Evolutionary conservation across 306 rosid genomes (phyloP).

Genomic region (Cucumis melo): DNA sequence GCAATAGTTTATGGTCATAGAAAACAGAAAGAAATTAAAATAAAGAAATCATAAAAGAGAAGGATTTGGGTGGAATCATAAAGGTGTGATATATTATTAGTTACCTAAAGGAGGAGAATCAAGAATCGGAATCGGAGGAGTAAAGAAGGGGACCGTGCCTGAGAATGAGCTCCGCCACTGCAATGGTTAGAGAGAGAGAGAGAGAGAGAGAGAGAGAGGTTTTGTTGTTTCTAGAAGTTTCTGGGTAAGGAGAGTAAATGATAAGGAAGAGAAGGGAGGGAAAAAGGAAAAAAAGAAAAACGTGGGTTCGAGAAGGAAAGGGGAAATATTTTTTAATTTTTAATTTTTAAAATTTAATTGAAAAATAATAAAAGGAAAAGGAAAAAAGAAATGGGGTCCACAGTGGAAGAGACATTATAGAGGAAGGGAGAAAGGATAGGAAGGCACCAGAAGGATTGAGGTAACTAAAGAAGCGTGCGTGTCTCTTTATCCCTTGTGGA

Average conservation of each 20-base stretch:
- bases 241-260: conserved; percentile 18
- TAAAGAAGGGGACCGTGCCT: not conserved
- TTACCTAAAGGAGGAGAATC: not conserved
- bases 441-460: conserved; percentile 34
- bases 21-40: too few species aligned
- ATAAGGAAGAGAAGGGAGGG: conserved; percentile 2
- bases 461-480: not conserved
- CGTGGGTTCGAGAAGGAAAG: conserved; percentile 50
- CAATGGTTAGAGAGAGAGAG: conserved; percentile 6
- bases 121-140: not conserved
- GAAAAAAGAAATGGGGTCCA: conserved; percentile 21
- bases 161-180: conserved; percentile 4
- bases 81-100: not conserved
- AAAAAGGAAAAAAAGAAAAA: conserved; percentile 5
- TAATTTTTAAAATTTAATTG: not conserved
- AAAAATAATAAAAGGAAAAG: not conserved
- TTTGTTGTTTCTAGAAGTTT: conserved; percentile 76
- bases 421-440: conserved; percentile 4
- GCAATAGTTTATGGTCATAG: not conserved
- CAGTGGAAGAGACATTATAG: not conserved
- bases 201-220: conserved; percentile 11
- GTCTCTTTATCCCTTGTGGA: conserved; percentile 3
- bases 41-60: too few species aligned
- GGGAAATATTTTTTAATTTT: not conserved
- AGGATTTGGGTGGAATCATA: too few species aligned